These are phyloP conservation scores for Microbotryum silenes-acaulis DNA, from an alignment of 1,284 basidiomycete genomes.

Conservation along the genomic window DNA sequence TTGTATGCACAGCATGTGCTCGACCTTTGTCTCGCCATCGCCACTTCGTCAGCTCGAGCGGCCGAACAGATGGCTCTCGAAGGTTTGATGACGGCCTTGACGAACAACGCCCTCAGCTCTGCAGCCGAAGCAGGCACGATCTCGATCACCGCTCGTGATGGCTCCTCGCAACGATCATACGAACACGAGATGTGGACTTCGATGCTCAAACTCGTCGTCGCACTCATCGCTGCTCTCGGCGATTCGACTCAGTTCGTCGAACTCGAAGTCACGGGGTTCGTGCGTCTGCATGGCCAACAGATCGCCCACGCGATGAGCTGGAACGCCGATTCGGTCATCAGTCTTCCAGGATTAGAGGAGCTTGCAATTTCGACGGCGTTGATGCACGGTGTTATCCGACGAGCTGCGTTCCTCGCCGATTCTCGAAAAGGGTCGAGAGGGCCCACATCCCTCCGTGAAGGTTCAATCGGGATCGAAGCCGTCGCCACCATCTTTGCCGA, in stretches of 20 bases:
- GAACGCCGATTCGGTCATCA: conserved; percentile 66
- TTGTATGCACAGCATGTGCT: conserved; percentile 68
- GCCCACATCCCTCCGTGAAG: too few relatives aligned
- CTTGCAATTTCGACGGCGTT: conserved; percentile 67
- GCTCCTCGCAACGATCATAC: conserved; percentile 63
- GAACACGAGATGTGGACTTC: conserved; percentile 73
- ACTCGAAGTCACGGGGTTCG: conserved; percentile 72
- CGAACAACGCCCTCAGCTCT: conserved; percentile 68
- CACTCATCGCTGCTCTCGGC: conserved; percentile 58
- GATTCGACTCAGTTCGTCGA: conserved; percentile 66
- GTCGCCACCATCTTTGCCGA: conserved; percentile 7
- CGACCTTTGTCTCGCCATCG: conserved; percentile 77
- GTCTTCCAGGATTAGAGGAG: conserved; percentile 65
- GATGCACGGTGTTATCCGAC: conserved; percentile 9
- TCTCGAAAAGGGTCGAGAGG: too few relatives aligned
- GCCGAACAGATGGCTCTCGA: conserved; percentile 80
- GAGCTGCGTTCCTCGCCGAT: not conserved
- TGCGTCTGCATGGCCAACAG: conserved; percentile 75
- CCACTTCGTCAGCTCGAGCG: conserved; percentile 56
- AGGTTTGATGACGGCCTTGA: conserved; percentile 71
- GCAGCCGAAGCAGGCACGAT: conserved; percentile 66
- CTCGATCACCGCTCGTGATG: conserved; percentile 57
- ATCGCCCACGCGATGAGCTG: conserved; percentile 66
- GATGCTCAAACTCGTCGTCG: conserved; percentile 72
- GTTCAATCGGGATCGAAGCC: not conserved